These are phyloP conservation scores for Saccharomyces pastorianus DNA, from an alignment of 1,139 yeast species.

Conservation along the genomic window DNA sequence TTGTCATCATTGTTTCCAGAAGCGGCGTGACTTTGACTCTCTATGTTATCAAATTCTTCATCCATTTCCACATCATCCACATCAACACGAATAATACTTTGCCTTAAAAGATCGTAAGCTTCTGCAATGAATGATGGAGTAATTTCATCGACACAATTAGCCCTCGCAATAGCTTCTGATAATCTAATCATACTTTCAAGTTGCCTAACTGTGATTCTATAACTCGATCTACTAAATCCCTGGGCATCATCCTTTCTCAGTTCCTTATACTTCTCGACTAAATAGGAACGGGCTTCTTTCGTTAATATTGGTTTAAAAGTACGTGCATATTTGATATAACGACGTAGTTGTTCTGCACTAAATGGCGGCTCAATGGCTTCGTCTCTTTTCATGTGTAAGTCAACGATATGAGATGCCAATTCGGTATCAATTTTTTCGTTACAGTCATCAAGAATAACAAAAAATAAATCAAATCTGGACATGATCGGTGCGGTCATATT, in stretches of 20 bases:
- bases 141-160: constrained; percentile 87
- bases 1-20: constrained; percentile 14
- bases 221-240: constrained; percentile 68
- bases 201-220: constrained; percentile 94
- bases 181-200: constrained; percentile 88
- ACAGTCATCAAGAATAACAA: constrained; percentile 91
- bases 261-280: constrained; percentile 78
- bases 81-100: constrained; percentile 88
- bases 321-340: constrained; percentile 87
- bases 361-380: constrained; percentile 87
- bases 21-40: constrained; percentile 18
- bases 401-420: constrained; percentile 86
- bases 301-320: constrained; percentile 90
- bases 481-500: constrained; percentile 99
- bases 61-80: constrained; percentile 87
- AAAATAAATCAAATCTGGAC: constrained; percentile 95
- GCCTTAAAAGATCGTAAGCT: constrained; percentile 83
- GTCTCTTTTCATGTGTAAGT: constrained; percentile 84
- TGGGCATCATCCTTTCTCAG: constrained; percentile 88
- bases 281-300: constrained; percentile 66
- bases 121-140: constrained; percentile 86
- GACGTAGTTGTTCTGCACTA: constrained; percentile 76
- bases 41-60: constrained; percentile 44
- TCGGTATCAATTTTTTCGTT: constrained; percentile 86
- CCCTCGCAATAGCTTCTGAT: constrained; percentile 94